Evolutionary conservation across 495 filamentous ascomycete genomes (phyloP), one percentile per base, ranked within the genome.

Genomic region (Penicillium chermesinum): DNA sequence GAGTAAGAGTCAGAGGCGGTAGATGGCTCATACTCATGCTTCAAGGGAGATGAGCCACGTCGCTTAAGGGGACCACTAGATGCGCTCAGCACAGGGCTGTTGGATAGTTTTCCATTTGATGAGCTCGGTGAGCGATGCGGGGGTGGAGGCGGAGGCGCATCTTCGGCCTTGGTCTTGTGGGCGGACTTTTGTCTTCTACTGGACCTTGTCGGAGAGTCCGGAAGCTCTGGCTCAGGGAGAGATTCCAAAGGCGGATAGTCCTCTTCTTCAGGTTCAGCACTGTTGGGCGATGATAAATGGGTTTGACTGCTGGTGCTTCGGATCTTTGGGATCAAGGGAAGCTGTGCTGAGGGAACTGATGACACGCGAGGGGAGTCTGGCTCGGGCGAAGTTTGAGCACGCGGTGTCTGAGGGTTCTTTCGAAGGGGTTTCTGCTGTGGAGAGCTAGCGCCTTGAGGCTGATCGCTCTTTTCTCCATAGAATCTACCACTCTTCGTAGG

Each of bases 1-100:
- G 76, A 76, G 32, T 71, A 74, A 10, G 45, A 48, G 20, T 79
- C 75, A 2, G 86, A 86, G 42, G 80, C 81, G 34, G 88, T 91
- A 1, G 93, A 97, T 2, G 94, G 94, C 53, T 89, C 87, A 57
- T 96, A 99, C 70, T 99, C 90, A 57, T 96, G 93, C 67, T 99
- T 99, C 48, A 99, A 74, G 7, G 94, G 94, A 7, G 94, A 97
- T 3, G 94, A 97, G 19, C 83, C 86, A 5, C 88, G 79, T 21
- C 91, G 77, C 56, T 79, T 85, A 9, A 76, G 63, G 19, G 69
- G 72, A 18, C 53, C 50, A 60, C 58, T 38, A 53, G 59, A 54
- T 46, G 65, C 39, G 68, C 75, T 45, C 13, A 79, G 69, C 3
- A 79, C 70, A 27, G 79, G 79, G 27, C 69, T 64, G 33, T 75